Conservation (phyloP, 805 yeast genomes). For the Metschnikowia rubicola region DNA sequence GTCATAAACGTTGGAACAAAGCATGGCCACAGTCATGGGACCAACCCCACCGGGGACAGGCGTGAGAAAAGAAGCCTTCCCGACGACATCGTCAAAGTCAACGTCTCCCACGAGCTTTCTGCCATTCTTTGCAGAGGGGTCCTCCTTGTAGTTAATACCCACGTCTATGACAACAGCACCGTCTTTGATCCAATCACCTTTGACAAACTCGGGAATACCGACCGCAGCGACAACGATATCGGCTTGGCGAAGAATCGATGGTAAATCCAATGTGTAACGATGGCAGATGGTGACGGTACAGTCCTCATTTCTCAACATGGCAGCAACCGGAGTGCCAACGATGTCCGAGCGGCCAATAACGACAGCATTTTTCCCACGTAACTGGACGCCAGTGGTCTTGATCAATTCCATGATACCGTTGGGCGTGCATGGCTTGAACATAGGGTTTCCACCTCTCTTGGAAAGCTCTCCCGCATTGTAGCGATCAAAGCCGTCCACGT, state of each 20-base stretch:
- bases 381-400: constrained; percentile 59
- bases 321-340: constrained; percentile 92
- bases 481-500: constrained; percentile 93
- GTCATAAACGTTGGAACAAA: constrained; percentile 73
- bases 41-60: constrained; percentile 99
- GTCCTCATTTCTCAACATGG: constrained; percentile 71
- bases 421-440: constrained; percentile 92
- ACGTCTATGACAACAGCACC: constrained; percentile 90
- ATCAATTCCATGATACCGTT: constrained; percentile 84
- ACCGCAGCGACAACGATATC: constrained; percentile 91
- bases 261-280: constrained; percentile 63
- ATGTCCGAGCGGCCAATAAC: constrained; percentile 95
- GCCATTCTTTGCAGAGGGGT: constrained; percentile 71
- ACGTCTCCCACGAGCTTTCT: constrained; percentile 91
- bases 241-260: constrained; percentile 56
- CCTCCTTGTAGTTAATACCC: constrained; percentile 87
- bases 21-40: constrained; percentile 98
- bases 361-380: constrained; percentile 82
- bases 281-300: constrained; percentile 89
- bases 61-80: constrained; percentile 68
- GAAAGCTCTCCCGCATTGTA: constrained; percentile 86
- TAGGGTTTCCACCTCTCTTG: constrained; percentile 79
- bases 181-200: constrained; percentile 83
- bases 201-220: constrained; percentile 79
- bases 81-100: constrained; percentile 66